phyloP scores from a whole-genome alignment of 257 asterid genomes.

The Datura wrightii region DNA sequence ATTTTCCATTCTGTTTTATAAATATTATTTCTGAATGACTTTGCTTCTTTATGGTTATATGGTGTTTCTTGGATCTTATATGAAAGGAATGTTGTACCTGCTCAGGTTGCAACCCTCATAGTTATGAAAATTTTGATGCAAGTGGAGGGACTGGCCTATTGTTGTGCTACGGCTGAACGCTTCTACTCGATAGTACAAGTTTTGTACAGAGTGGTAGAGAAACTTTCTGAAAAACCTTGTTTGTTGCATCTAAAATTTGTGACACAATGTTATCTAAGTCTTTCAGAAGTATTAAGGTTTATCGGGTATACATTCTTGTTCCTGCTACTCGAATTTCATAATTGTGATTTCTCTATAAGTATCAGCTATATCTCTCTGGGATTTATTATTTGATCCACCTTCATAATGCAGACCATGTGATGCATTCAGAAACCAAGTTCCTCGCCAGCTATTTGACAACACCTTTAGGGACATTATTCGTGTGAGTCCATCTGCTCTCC shows the following conservation, averaged over 20 bases:
- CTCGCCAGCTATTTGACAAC: conserved; percentile 4
- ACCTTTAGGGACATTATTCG: neutral
- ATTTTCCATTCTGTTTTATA: neutral
- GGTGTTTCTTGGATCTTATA: neutral
- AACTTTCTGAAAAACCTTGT: neutral
- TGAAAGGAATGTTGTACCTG: neutral
- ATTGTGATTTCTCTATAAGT: neutral
- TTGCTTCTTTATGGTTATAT: neutral
- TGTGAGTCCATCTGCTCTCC: neutral
- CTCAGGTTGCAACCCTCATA: conserved; percentile 31
- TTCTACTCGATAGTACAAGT: neutral
- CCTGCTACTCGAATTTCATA: neutral
- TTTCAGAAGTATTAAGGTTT: conserved; percentile 10
- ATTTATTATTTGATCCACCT: neutral
- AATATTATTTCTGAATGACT: neutral
- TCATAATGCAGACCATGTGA: neutral
- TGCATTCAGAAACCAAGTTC: neutral
- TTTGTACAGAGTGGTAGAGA: neutral
- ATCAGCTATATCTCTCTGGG: neutral
- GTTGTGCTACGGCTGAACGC: neutral
- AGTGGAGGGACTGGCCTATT: conserved; percentile 31
- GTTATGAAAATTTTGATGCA: conserved; percentile 28
- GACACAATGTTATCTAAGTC: conserved; percentile 3
- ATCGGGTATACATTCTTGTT: neutral
- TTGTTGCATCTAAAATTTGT: conserved; percentile 6